Conservation (phyloP, 352 stramenopile genomes). For the Plasmopara muralis region DNA sequence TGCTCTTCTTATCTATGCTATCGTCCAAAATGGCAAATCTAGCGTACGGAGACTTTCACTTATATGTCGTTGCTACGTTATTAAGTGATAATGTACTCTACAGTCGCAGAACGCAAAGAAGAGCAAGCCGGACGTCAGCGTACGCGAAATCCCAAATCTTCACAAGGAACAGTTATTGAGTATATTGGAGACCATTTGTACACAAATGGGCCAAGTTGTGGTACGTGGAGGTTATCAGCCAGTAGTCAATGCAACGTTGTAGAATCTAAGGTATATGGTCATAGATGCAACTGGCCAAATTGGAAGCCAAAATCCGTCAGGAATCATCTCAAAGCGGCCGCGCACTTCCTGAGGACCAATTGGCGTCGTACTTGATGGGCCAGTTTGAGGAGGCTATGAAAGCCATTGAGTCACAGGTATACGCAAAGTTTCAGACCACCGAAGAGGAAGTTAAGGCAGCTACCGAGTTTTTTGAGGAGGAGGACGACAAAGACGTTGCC, state of each 20-base stretch:
- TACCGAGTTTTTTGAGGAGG: conserved; percentile 85
- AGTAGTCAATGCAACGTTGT: not conserved
- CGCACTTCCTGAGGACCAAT: conserved; percentile 71
- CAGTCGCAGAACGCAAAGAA: conserved; percentile 41
- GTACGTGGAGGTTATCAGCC: conserved; percentile 28
- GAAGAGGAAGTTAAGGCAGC: conserved; percentile 83
- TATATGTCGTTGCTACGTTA: not conserved
- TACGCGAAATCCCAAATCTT: conserved; percentile 75
- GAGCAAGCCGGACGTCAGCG: conserved; percentile 42
- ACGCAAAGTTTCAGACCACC: conserved; percentile 85
- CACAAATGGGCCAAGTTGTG: conserved; percentile 86
- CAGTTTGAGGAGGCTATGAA: conserved; percentile 89
- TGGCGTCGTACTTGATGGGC: conserved; percentile 85
- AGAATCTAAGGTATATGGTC: not conserved
- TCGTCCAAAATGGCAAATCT: conserved; percentile 26
- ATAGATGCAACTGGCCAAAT: conserved; percentile 81
- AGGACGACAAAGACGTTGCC: conserved; percentile 82
- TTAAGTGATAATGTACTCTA: conserved; percentile 4
- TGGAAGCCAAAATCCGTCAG: conserved; percentile 85
- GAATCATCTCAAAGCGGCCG: conserved; percentile 81
- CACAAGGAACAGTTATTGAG: conserved; percentile 84
- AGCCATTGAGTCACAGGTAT: conserved; percentile 83
- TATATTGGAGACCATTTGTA: conserved; percentile 84
- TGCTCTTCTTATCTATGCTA: conserved; percentile 34
- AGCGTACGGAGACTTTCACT: conserved; percentile 27